phyloP scores from a whole-genome alignment of 164 flowering plant genomes.

The Kingdonia uniflora region DNA sequence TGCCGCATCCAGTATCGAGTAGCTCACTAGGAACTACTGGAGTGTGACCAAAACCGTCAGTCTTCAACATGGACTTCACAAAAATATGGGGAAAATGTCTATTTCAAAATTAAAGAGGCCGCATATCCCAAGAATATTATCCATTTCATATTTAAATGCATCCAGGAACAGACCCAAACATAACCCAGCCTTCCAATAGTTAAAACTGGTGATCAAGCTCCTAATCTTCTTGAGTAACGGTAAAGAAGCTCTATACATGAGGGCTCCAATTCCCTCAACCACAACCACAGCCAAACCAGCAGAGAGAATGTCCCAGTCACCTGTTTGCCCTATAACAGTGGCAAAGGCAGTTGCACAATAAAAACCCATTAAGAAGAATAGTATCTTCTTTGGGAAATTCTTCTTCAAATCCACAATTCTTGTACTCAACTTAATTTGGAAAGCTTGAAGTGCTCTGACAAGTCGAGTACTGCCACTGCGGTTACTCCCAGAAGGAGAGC shows the following conservation, averaged over 20 bases:
- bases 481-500: slow-evolving; percentile 35
- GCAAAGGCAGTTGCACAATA: slow-evolving; percentile 95
- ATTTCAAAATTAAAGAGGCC: slow-evolving; percentile 30
- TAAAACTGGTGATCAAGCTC: slow-evolving; percentile 51
- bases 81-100: slow-evolving; percentile 19
- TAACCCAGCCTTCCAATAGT: slow-evolving; percentile 93
- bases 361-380: slow-evolving; percentile 83
- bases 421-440: slow-evolving; percentile 37
- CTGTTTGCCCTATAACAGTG: slow-evolving; percentile 95
- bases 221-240: slow-evolving; percentile 38
- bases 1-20: no score
- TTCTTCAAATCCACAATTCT: slow-evolving; percentile 48
- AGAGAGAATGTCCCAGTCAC: slow-evolving; percentile 95
- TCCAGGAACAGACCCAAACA: slow-evolving; percentile 90
- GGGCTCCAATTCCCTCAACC: slow-evolving; percentile 90
- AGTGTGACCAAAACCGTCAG: background rate
- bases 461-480: slow-evolving; percentile 46
- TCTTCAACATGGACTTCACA: slow-evolving; percentile 8
- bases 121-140: slow-evolving; percentile 19
- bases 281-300: slow-evolving; percentile 84
- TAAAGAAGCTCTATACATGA: slow-evolving; percentile 68
- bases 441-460: slow-evolving; percentile 35
- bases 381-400: slow-evolving; percentile 62
- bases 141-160: slow-evolving; percentile 72
- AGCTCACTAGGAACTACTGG: no score